phyloP scores from a whole-genome alignment of 345 rosid genomes.

The Citrus sp. region DNA sequence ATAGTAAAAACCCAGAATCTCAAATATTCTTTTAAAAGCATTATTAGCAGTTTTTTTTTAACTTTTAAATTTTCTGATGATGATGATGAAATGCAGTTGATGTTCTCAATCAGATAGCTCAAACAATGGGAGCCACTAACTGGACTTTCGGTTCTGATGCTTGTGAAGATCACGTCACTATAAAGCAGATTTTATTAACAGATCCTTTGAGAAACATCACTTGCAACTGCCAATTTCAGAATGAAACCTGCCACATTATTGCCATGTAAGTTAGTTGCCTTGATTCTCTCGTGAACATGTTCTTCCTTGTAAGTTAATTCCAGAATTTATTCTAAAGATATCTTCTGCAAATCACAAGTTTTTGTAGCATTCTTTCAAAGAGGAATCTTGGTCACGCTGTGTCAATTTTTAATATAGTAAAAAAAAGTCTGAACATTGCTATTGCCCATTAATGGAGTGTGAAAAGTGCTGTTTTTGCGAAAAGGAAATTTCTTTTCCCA shows the following conservation, averaged over 20 bases:
- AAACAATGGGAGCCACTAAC: conserved; percentile 41
- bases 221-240: conserved; percentile 34
- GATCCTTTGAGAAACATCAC: conserved; percentile 17
- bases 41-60: neutral
- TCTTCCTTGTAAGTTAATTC: neutral
- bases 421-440: neutral
- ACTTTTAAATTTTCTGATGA: no score
- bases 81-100: conserved; percentile 30
- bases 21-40: neutral
- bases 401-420: neutral
- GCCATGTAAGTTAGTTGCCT: conserved; percentile 19
- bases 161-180: conserved; percentile 33
- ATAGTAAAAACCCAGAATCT: neutral
- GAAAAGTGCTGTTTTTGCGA: neutral
- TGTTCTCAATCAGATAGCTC: conserved; percentile 43
- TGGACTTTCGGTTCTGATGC: conserved; percentile 49
- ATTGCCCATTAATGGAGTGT: neutral
- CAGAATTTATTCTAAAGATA: neutral
- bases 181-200: conserved; percentile 12
- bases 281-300: neutral
- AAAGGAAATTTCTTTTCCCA: neutral
- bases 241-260: conserved; percentile 36
- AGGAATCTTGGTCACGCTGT: neutral
- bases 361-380: no score
- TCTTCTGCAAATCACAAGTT: no score